Percentiles rank a stretch among this genome's conserved stretches.
Evolutionary conservation across 306 rosid genomes (phyloP).

Genomic region (Lathyrus tuberosus): DNA sequence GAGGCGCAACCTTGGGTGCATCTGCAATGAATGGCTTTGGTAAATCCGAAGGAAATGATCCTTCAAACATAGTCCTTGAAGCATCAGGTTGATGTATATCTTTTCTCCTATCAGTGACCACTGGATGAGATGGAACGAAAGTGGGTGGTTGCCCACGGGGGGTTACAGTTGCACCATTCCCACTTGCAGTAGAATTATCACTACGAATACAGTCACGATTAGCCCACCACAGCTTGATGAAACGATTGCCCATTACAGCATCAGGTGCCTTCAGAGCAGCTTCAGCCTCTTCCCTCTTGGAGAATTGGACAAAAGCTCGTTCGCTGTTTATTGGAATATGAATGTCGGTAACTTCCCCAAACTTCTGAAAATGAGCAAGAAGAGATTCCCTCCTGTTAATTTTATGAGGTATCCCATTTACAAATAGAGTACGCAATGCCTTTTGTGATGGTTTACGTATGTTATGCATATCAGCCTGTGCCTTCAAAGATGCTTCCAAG

Average conservation of each 20-base stretch:
- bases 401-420: slow-evolving; percentile 81
- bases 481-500: slow-evolving; percentile 55
- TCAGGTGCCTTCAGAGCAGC: slow-evolving; percentile 94
- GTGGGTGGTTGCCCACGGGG: slow-evolving; percentile 57
- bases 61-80: slow-evolving; percentile 61
- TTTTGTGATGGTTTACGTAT: slow-evolving; percentile 78
- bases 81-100: slow-evolving; percentile 61
- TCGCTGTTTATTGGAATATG: slow-evolving; percentile 82
- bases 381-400: slow-evolving; percentile 79
- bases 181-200: slow-evolving; percentile 52
- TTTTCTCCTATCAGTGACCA: slow-evolving; percentile 56
- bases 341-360: slow-evolving; percentile 88
- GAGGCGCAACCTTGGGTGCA: slow-evolving; percentile 70
- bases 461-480: slow-evolving; percentile 57
- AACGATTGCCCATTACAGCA: slow-evolving; percentile 99
- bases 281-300: slow-evolving; percentile 98
- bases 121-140: slow-evolving; percentile 54
- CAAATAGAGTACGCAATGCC: slow-evolving; percentile 90
- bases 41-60: slow-evolving; percentile 57
- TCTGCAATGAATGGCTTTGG: slow-evolving; percentile 55
- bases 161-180: slow-evolving; percentile 56
- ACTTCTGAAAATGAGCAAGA: slow-evolving; percentile 87
- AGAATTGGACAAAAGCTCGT: slow-evolving; percentile 95
- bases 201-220: slow-evolving; percentile 93
- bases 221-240: slow-evolving; percentile 98